Conservation (phyloP, 2,329 filamentous ascomycete genomes). For the Pseudovirgaria hyperparasitica region DNA sequence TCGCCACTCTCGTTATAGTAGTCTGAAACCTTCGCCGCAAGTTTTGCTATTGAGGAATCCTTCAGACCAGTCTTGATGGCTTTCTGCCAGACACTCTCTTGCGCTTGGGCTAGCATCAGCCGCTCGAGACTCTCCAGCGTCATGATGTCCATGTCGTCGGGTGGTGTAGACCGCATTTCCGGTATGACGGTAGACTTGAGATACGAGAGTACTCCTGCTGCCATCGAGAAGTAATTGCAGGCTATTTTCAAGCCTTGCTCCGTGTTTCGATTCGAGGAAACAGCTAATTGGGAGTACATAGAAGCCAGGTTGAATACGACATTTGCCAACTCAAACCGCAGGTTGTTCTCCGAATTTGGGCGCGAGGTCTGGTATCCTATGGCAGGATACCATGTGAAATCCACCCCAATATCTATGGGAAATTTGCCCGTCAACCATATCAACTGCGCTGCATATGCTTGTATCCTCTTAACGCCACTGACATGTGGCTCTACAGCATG, state of each 20-base stretch:
- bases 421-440: slow-evolving; percentile 93
- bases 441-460: slow-evolving; percentile 82
- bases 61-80: slow-evolving; percentile 90
- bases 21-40: slow-evolving; percentile 84
- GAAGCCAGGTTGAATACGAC: slow-evolving; percentile 86
- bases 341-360: slow-evolving; percentile 50
- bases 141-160: slow-evolving; percentile 88
- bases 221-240: slow-evolving; percentile 78
- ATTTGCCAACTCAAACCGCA: slow-evolving; percentile 78
- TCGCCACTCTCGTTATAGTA: slow-evolving; percentile 78
- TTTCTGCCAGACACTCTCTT: slow-evolving; percentile 98
- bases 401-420: slow-evolving; percentile 87
- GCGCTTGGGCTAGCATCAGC: slow-evolving; percentile 79
- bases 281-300: slow-evolving; percentile 84
- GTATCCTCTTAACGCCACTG: slow-evolving; percentile 78
- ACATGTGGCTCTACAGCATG: slow-evolving; percentile 78
- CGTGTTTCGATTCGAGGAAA: slow-evolving; percentile 63
- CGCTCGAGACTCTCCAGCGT: slow-evolving; percentile 75
- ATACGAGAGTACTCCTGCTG: slow-evolving; percentile 72
- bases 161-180: slow-evolving; percentile 69
- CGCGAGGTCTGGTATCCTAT: slow-evolving; percentile 78
- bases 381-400: slow-evolving; percentile 93
- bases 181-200: slow-evolving; percentile 66
- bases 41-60: slow-evolving; percentile 79
- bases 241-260: slow-evolving; percentile 77